Percentiles rank a stretch among this genome's conserved stretches.
Conservation (phyloP, 257 asterid species). For the Cynanchum wilfordii region DNA sequence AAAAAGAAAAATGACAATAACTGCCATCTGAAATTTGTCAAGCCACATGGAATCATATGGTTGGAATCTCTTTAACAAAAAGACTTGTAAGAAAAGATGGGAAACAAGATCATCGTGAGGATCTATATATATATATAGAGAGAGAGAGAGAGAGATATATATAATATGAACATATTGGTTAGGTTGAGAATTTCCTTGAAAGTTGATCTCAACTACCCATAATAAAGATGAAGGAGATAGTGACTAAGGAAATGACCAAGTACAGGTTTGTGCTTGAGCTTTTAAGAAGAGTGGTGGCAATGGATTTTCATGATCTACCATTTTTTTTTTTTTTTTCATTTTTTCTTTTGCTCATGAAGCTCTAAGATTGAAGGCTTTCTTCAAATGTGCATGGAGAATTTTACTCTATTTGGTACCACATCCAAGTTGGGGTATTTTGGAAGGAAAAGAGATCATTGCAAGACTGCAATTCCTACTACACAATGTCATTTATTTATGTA, state of each 20-base stretch:
- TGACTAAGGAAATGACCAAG: background rate
- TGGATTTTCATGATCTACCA: conserved; percentile 2
- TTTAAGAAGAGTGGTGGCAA: background rate
- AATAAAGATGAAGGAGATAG: background rate
- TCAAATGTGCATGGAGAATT: background rate
- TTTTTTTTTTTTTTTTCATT: background rate
- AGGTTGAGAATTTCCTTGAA: background rate
- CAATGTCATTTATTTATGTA: too few relatives aligned
- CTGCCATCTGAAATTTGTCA: background rate
- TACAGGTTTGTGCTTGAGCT: background rate
- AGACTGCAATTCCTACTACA: too few relatives aligned
- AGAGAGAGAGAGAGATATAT: too few relatives aligned
- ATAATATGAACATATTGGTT: background rate
- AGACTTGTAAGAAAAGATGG: background rate
- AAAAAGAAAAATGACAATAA: background rate
- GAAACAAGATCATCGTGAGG: conserved; percentile 3
- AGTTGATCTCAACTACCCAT: conserved; percentile 7
- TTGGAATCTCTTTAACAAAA: background rate
- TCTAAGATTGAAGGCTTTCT: background rate
- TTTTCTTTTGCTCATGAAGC: background rate
- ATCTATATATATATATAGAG: background rate
- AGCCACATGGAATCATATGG: conserved; percentile 25
- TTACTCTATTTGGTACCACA: background rate
- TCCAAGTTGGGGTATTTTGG: background rate
- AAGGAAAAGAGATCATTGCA: background rate